Evolutionary conservation across 371 early-diverging fungal genomes (phyloP).

Genomic region (Mucor mucedo): DNA sequence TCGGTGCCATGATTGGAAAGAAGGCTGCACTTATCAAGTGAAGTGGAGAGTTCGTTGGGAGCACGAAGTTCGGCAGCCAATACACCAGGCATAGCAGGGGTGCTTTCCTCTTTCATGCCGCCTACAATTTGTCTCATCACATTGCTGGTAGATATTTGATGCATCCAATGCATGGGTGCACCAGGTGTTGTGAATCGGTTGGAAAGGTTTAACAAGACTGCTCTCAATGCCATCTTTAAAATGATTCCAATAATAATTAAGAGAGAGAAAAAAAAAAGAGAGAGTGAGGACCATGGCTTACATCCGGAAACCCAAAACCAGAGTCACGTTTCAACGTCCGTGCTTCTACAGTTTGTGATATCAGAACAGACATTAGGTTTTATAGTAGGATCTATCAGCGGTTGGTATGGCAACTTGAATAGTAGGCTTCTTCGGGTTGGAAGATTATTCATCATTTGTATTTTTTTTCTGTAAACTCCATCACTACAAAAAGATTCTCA

Average conservation of each 20-base stretch:
- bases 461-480: too few species aligned
- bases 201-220: constrained; percentile 8
- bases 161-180: constrained; percentile 28
- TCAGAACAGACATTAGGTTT: too few species aligned
- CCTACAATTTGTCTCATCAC: constrained; percentile 13
- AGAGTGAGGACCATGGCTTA: neutral
- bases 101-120: constrained; percentile 6
- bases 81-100: constrained; percentile 29
- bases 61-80: constrained; percentile 24
- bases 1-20: constrained; percentile 58
- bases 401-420: too few species aligned
- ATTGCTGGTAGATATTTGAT: constrained; percentile 25
- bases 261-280: too few species aligned
- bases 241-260: too few species aligned
- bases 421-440: too few species aligned
- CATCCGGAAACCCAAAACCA: neutral
- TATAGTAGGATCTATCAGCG: too few species aligned
- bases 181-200: constrained; percentile 19
- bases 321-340: too few species aligned
- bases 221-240: constrained; percentile 16
- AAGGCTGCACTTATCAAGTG: too few species aligned
- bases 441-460: too few species aligned
- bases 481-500: too few species aligned
- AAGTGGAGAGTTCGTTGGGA: constrained; percentile 35
- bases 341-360: too few species aligned